phyloP scores from a whole-genome alignment of 371 early-diverging fungal species.

The Sporodiniella umbellata region DNA sequence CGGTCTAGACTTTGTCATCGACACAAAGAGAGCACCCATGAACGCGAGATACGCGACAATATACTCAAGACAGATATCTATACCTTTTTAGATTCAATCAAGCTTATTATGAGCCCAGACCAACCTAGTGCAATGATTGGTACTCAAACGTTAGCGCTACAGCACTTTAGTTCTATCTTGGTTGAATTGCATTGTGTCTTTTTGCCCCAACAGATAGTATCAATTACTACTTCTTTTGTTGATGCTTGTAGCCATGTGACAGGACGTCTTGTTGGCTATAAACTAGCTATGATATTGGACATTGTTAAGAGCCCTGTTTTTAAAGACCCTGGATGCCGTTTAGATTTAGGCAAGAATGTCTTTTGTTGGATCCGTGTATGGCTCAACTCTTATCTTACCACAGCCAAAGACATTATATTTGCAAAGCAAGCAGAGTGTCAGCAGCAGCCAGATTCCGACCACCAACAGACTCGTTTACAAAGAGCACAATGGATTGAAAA shows the following conservation, averaged over 20 bases:
- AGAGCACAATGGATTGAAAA: conserved; percentile 53
- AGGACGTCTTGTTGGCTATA: conserved; percentile 56
- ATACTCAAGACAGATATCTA: conserved; percentile 40
- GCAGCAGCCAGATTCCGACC: conserved; percentile 20
- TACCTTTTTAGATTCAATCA: conserved; percentile 36
- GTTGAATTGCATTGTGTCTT: conserved; percentile 52
- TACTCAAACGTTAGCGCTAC: conserved; percentile 65
- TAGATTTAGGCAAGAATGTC: conserved; percentile 45
- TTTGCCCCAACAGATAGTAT: conserved; percentile 43
- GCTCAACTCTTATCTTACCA: conserved; percentile 49
- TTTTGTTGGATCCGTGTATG: conserved; percentile 59
- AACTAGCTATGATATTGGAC: conserved; percentile 54
- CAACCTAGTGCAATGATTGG: conserved; percentile 59
- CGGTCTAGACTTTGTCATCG: conserved; percentile 41
- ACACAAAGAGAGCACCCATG: conserved; percentile 30
- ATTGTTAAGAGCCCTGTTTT: conserved; percentile 62
- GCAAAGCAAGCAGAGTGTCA: conserved; percentile 40
- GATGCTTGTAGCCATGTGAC: conserved; percentile 50
- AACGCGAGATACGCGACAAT: conserved; percentile 27
- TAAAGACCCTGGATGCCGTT: conserved; percentile 48
- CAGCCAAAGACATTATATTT: conserved; percentile 42
- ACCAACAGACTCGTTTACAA: conserved; percentile 33
- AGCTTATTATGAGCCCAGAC: conserved; percentile 49
- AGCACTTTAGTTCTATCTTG: conserved; percentile 60
- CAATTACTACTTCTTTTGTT: conserved; percentile 49